phyloP scores from a whole-genome alignment of 2,329 filamentous ascomycete species.

The Sphaerulina musiva region DNA sequence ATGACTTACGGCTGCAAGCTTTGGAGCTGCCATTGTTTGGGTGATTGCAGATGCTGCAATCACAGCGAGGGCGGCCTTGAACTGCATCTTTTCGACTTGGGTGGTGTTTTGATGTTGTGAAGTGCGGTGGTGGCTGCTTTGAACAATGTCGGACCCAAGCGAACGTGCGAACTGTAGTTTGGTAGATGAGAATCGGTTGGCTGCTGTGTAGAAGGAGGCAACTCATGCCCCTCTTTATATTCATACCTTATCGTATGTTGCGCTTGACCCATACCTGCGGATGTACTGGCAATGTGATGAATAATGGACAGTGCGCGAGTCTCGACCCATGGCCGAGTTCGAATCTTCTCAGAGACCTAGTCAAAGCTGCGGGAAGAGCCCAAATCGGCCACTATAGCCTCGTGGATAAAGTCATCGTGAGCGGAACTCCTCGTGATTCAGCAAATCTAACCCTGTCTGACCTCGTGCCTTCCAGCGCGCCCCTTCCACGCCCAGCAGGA shows the following conservation, averaged over 20 bases:
- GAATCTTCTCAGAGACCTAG: no score
- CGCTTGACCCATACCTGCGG: no score
- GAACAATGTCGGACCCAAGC: not conserved
- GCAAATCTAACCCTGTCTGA: not conserved
- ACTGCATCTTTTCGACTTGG: conserved; percentile 1
- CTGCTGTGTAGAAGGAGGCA: not conserved
- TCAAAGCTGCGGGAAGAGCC: no score
- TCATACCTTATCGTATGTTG: no score
- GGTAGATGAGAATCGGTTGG: not conserved
- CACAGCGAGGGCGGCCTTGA: not conserved
- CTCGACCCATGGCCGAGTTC: no score
- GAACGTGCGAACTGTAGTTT: not conserved
- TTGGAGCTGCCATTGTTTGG: not conserved
- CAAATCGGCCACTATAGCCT: no score
- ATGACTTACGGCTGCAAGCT: not conserved
- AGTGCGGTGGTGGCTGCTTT: not conserved
- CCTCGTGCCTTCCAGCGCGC: not conserved
- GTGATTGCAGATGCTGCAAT: conserved; percentile 1
- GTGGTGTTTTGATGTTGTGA: no score
- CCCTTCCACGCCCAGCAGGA: not conserved
- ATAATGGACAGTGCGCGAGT: no score
- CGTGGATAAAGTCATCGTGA: no score
- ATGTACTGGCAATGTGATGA: no score
- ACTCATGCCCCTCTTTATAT: no score
- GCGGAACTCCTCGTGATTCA: not conserved